A percentile compares a stretch with the other conserved stretches of the same genome.
Conservation (phyloP, 768 basidiomycete species). For the Dendrothele bispora region DNA sequence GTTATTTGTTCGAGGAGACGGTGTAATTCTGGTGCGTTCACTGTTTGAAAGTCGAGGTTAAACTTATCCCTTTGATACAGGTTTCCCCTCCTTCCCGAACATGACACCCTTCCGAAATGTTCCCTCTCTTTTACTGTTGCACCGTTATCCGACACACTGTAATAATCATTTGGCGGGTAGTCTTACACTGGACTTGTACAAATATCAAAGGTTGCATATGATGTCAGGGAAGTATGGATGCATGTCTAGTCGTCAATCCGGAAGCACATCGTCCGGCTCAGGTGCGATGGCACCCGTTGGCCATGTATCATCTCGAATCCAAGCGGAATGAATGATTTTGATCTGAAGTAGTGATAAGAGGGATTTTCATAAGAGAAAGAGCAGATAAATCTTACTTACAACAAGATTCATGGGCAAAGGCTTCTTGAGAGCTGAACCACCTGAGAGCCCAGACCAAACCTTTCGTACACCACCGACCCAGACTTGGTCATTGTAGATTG, state of each 20-base stretch:
- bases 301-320: constrained; percentile 80
- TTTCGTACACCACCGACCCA: constrained; percentile 60
- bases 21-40: constrained; percentile 84
- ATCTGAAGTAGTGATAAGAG: constrained; percentile 48
- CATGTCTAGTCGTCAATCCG: constrained; percentile 12
- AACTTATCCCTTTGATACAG: constrained; percentile 31
- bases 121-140: constrained; percentile 3
- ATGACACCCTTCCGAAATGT: constrained; percentile 28
- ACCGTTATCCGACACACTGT: not conserved
- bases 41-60: constrained; percentile 7
- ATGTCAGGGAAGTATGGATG: not conserved
- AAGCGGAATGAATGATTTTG: constrained; percentile 70
- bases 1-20: constrained; percentile 97
- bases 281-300: constrained; percentile 61
- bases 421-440: constrained; percentile 58
- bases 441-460: constrained; percentile 62
- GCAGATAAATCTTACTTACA: constrained; percentile 41
- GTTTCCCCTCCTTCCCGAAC: constrained; percentile 81
- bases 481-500: constrained; percentile 46
- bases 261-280: constrained; percentile 56
- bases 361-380: not conserved
- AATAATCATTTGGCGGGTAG: not conserved
- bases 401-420: constrained; percentile 63
- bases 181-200: constrained; percentile 2
- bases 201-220: not conserved